Evolutionary conservation across 768 basidiomycete genomes (phyloP).

Genomic region (Crucibulum laeve): DNA sequence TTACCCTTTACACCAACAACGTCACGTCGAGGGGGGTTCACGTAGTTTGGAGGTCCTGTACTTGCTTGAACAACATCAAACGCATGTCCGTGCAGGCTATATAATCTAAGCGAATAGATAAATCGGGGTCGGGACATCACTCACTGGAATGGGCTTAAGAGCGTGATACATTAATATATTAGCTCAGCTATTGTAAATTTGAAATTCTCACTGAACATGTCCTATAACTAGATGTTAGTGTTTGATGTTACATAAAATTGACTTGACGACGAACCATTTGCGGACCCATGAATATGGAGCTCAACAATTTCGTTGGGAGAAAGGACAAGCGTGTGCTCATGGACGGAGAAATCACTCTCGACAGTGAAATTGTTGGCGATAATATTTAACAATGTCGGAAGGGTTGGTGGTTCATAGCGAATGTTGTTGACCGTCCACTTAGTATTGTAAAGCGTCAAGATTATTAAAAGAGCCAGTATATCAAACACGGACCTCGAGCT

Average conservation of each 20-base stretch:
- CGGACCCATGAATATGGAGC: conserved; percentile 19
- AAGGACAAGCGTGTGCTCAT: conserved; percentile 20
- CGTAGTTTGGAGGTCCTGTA: background rate
- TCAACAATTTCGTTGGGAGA: conserved; percentile 19
- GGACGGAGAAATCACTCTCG: conserved; percentile 15
- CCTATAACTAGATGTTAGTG: conserved; percentile 4
- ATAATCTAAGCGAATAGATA: background rate
- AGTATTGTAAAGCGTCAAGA: conserved; percentile 5
- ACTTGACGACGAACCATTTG: conserved; percentile 20
- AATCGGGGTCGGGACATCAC: background rate
- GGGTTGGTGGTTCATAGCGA: conserved; percentile 18
- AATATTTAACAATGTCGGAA: conserved; percentile 17
- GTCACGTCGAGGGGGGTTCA: background rate
- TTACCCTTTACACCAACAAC: background rate
- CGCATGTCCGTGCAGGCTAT: conserved; percentile 13
- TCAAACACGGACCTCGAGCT: background rate
- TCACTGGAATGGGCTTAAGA: conserved; percentile 21
- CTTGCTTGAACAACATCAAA: background rate
- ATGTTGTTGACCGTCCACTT: conserved; percentile 27
- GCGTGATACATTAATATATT: conserved; percentile 29
- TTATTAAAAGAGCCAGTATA: background rate
- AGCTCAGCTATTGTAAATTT: background rate
- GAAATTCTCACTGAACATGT: conserved; percentile 9
- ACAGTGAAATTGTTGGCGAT: conserved; percentile 14
- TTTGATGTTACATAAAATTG: conserved; percentile 35